Base-by-base conservation (phyloP, 768 basidiomycete species). In the Leccinum subgranulosum region DNA sequence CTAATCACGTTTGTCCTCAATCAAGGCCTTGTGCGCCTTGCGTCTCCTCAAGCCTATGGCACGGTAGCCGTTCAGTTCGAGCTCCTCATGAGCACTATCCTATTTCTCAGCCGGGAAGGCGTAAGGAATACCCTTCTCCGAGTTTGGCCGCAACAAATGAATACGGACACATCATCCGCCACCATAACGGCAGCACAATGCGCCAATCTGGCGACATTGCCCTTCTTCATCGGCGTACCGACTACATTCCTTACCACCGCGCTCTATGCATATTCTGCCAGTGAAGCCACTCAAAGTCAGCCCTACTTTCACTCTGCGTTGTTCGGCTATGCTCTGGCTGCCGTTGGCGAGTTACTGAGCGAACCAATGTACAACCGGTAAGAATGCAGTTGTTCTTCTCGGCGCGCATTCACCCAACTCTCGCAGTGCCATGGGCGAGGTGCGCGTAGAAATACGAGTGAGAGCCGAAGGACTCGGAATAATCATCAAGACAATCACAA, bases 31-130 rank as follows among this genome's bases (percentile, higher is more conserved):
- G 78, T 98, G 41, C 86, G 93, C 1, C 78, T 94, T 28, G 87
- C 89, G 2, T 86, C 92, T 0, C 94, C 95, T 1, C 82, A 83
- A 33, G 88, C 87, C 14, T 95, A 92, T 68, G 89, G 96, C 10
- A 94, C 91, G 0, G 94, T 92, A 15, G 84, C 93, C 0, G 90
- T 99, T 60, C 95, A 97, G 66, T 94, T 98, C 72, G 97, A 98
- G 69, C 83, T 98, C 27, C 68, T 98, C 25, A 81, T 91, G 48
- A 91, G 88, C 63, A 94, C 94, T 11, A 90, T 95, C 65, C 78
- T 98, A 46, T 98, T 98, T 71, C 79, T 98, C 8, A 87, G 88
- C 33, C 80, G 97, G n/a, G 97, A 99, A 71, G 96, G 95, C 17
- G 82, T 98, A 8, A 81, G 97, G 41, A 92, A 88, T 69, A 86